phyloP scores from a whole-genome alignment of 1,284 basidiomycete genomes.

The Boletellus sp. region DNA sequence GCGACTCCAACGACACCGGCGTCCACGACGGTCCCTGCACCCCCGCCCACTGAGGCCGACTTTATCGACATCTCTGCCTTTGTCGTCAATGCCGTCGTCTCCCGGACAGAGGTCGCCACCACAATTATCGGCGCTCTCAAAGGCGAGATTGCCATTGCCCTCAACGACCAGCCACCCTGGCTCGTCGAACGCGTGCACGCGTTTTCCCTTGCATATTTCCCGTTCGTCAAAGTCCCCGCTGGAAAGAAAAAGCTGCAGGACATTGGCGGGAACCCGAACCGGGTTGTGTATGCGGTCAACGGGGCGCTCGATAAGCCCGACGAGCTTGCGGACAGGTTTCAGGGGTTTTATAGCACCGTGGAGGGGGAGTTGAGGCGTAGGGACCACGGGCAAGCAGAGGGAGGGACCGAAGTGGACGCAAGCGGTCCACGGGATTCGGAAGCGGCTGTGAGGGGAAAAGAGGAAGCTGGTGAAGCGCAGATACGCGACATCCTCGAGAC shows the following conservation, averaged over 20 bases:
- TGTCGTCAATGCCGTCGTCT: conserved; percentile 51
- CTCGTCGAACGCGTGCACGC: conserved; percentile 61
- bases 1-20: not conserved
- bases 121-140: conserved; percentile 58
- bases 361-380: conserved; percentile 47
- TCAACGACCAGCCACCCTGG: conserved; percentile 51
- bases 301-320: conserved; percentile 41
- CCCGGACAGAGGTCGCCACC: conserved; percentile 55
- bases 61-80: conserved; percentile 56
- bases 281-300: conserved; percentile 38
- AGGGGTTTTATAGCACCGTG: conserved; percentile 69
- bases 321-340: conserved; percentile 57
- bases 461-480: conserved; percentile 34
- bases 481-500: conserved; percentile 61
- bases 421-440: conserved; percentile 10
- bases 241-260: conserved; percentile 32
- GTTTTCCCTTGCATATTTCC: conserved; percentile 48
- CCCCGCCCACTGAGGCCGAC: conserved; percentile 25
- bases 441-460: conserved; percentile 22
- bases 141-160: conserved; percentile 52
- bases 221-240: conserved; percentile 42
- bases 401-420: conserved; percentile 14
- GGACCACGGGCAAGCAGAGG: conserved; percentile 16
- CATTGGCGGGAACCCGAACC: conserved; percentile 24
- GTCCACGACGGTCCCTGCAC: not conserved